Evolutionary conservation across 2,329 filamentous ascomycete species (phyloP).

Genomic region (Alternaria atra): DNA sequence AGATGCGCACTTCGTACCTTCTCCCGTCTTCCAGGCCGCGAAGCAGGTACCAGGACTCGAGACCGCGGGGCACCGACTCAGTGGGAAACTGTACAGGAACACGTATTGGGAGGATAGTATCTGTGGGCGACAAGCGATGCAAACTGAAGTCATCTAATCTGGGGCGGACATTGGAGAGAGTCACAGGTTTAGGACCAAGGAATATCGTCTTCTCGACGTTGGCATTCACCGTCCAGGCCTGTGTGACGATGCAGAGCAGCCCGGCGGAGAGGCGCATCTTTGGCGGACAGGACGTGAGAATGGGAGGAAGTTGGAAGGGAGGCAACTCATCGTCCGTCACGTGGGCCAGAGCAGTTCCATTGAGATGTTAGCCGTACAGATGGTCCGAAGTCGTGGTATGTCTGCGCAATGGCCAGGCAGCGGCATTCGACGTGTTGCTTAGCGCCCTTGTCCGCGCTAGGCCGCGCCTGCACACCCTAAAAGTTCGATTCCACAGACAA

Average conservation of each 20-base stretch:
- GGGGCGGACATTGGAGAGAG: constrained; percentile 65
- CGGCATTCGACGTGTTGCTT: constrained; percentile 14
- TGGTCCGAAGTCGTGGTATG: not conserved
- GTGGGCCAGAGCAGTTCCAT: constrained; percentile 24
- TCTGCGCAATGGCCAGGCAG: constrained; percentile 12
- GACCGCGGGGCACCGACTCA: constrained; percentile 61
- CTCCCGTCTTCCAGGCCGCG: constrained; percentile 73
- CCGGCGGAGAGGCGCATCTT: constrained; percentile 47
- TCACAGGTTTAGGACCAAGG: constrained; percentile 69
- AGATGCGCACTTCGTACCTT: constrained; percentile 90
- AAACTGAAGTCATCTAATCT: constrained; percentile 70
- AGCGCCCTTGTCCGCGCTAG: constrained; percentile 21
- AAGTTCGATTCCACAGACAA: constrained; percentile 24
- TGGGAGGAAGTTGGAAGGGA: not conserved
- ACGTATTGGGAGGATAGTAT: constrained; percentile 66
- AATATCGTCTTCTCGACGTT: constrained; percentile 96
- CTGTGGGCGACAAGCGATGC: constrained; percentile 67
- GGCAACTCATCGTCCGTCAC: constrained; percentile 19
- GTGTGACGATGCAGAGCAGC: constrained; percentile 43
- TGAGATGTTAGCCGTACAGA: not conserved
- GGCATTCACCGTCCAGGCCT: constrained; percentile 58
- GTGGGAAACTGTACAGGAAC: constrained; percentile 75
- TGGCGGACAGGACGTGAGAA: constrained; percentile 21
- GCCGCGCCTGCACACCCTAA: constrained; percentile 16
- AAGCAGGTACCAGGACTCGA: constrained; percentile 81